Percentiles rank a stretch among this genome's conserved stretches.
Conservation (phyloP, 441 rosid species). For the Pelargonium citronellum region DNA sequence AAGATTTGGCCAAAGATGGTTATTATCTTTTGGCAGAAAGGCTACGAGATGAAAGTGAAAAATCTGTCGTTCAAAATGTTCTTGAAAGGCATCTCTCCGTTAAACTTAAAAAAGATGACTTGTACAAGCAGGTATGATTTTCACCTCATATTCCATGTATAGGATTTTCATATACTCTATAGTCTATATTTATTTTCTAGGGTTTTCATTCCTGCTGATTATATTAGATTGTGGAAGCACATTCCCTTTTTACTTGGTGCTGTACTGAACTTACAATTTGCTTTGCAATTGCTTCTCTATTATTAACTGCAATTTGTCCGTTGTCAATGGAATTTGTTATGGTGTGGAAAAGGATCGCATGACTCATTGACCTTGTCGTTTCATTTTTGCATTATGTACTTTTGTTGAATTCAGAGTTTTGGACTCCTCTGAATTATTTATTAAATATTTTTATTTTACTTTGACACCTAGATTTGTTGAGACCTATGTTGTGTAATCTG, state of each 20-base stretch:
- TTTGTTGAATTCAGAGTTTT: neutral
- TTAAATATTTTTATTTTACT: neutral
- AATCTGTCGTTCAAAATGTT: constrained; percentile 67
- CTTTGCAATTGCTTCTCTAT: neutral
- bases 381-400: neutral
- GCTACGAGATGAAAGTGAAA: constrained; percentile 84
- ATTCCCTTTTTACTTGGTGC: neutral
- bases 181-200: neutral
- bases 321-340: neutral
- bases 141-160: neutral
- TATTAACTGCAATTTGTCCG: neutral
- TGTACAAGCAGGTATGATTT: constrained; percentile 58
- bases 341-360: too few relatives aligned
- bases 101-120: constrained; percentile 50
- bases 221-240: neutral
- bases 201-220: neutral
- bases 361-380: neutral
- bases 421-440: neutral
- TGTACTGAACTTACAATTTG: neutral
- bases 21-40: constrained; percentile 93
- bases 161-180: neutral
- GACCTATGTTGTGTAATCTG: neutral
- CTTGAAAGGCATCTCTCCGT: constrained; percentile 66
- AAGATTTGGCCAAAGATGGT: constrained; percentile 90
- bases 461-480: neutral